Evolutionary conservation across 306 rosid species (phyloP).

Genomic region (Betula pendula): DNA sequence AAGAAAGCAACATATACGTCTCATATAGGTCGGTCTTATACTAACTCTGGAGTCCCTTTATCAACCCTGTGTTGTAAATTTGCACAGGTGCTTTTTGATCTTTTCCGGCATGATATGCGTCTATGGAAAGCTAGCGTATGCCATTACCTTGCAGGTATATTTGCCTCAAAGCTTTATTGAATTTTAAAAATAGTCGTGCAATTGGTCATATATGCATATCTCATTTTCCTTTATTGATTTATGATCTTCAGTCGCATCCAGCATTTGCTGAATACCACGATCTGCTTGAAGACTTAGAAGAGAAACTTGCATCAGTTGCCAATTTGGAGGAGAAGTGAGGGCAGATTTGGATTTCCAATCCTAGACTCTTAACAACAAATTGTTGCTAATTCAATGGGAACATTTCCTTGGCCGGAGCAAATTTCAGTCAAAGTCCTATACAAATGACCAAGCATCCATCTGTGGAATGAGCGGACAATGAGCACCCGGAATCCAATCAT

Average conservation of each 20-base stretch:
- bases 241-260: conserved; percentile 54
- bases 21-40: neutral
- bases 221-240: conserved; percentile 16
- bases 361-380: conserved; percentile 22
- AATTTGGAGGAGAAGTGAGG: conserved; percentile 42
- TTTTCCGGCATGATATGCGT: conserved; percentile 73
- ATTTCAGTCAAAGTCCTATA: neutral
- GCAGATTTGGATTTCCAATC: conserved; percentile 20
- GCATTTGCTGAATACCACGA: conserved; percentile 70
- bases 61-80: conserved; percentile 22
- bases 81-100: conserved; percentile 83
- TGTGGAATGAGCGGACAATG: too few species aligned
- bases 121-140: conserved; percentile 87
- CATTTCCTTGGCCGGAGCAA: conserved; percentile 21
- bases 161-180: conserved; percentile 11
- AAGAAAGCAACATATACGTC: neutral
- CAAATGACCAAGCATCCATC: conserved; percentile 6
- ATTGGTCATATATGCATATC: neutral
- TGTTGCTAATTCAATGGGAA: conserved; percentile 27
- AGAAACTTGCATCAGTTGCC: conserved; percentile 57
- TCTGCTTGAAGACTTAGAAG: conserved; percentile 74
- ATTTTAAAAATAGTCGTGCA: conserved; percentile 12
- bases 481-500: neutral
- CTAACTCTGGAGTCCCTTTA: conserved; percentile 18
- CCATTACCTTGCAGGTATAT: conserved; percentile 74